Conservation (phyloP, 306 rosid genomes). For the Alnus glutinosa region DNA sequence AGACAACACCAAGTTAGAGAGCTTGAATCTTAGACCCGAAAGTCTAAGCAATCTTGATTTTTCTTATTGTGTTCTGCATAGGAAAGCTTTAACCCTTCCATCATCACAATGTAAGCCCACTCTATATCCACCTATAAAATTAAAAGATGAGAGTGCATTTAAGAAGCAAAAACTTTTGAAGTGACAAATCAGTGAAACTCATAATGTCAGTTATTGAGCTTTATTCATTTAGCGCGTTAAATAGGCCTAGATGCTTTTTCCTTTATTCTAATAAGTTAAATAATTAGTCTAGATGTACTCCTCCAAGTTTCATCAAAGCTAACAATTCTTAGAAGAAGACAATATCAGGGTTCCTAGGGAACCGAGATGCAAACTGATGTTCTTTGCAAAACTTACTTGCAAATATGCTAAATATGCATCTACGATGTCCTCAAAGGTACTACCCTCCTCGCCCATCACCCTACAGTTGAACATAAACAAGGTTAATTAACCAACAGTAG, state of each 20-base stretch:
- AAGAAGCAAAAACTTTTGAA: not conserved
- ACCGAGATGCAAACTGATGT: constrained; percentile 14
- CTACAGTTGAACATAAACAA: constrained; percentile 47
- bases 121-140: not conserved
- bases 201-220: not conserved
- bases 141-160: not conserved
- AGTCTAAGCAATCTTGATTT: not conserved
- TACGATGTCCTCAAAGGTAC: constrained; percentile 74
- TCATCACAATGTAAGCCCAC: not conserved
- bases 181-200: not conserved
- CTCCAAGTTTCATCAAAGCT: constrained; percentile 5
- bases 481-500: constrained; percentile 5
- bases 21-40: not conserved
- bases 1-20: not conserved
- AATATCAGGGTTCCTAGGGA: constrained; percentile 14
- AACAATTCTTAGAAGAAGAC: not conserved
- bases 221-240: not conserved
- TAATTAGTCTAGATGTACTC: not conserved
- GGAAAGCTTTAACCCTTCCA: constrained; percentile 2
- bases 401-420: constrained; percentile 90
- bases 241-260: not conserved
- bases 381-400: constrained; percentile 69
- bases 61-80: not conserved
- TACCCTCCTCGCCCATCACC: constrained; percentile 44
- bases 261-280: not conserved